Conservation (phyloP, 805 yeast genomes). For the Zygosaccharomyces gambellarensis region DNA sequence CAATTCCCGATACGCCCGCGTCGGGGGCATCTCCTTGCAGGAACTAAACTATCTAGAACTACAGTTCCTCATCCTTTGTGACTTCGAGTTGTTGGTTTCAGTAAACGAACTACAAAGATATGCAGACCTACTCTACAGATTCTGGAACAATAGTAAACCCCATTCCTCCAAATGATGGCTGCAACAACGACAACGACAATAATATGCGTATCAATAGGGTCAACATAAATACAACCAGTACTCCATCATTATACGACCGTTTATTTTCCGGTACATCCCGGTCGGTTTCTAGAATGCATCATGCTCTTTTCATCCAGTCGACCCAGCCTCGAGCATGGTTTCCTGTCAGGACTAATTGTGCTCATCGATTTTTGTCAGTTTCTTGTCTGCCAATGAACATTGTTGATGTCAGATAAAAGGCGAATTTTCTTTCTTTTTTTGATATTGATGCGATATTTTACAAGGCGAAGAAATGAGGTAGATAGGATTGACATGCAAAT, state of each 20-base stretch:
- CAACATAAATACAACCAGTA: too few relatives aligned
- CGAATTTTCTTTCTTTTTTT: background rate
- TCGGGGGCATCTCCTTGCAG: slow-evolving; percentile 90
- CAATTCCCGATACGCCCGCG: slow-evolving; percentile 89
- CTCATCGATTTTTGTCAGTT: background rate
- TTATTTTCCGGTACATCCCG: background rate
- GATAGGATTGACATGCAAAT: background rate
- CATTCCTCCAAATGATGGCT: background rate
- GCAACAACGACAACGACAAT: background rate
- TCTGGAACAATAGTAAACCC: slow-evolving; percentile 50
- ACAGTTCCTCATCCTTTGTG: slow-evolving; percentile 78
- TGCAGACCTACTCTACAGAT: slow-evolving; percentile 78
- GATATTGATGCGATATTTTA: slow-evolving; percentile 4
- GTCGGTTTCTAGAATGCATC: background rate
- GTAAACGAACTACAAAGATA: slow-evolving; percentile 87
- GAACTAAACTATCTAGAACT: slow-evolving; percentile 90
- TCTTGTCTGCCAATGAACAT: background rate
- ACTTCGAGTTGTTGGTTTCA: slow-evolving; percentile 80
- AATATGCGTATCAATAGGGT: background rate
- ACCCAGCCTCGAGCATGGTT: too few relatives aligned
- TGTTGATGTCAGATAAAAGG: background rate
- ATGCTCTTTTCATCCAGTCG: too few relatives aligned
- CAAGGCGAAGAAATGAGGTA: slow-evolving; percentile 1
- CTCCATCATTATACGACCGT: too few relatives aligned
- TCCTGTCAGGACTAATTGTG: background rate